Base-by-base conservation (phyloP, 331 rosid genomes). In the Phaseolus coccineus region DNA sequence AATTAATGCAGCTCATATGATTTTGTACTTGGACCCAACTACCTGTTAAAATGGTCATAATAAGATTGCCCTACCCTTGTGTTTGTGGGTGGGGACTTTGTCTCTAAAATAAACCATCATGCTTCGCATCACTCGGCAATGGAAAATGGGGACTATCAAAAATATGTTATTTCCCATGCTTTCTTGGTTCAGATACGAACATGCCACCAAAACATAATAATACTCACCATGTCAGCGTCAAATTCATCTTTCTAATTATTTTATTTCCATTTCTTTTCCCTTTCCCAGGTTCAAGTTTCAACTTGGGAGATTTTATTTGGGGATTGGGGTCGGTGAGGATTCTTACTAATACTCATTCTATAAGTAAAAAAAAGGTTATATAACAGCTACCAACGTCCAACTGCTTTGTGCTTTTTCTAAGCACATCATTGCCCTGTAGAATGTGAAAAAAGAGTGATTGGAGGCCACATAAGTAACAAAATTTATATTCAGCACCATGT, bases 401-500 rank as follows among this genome's bases (percentile, higher is more conserved):
- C 89, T 74, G 81, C 67, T 63, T 37, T 80, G 37, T 83, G 82
- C 69, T 86, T 83, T 77, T 69, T 59, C 28, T 3, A 55, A 63
- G 77, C 73, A 74, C 87, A 77, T 86, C 47, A 86, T 73, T 53
- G 40, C 76, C 75, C 48, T 80, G 66, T 61, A 73, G 74, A 80
- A 83, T 83, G 69, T 78, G 69, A 63, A 62, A 71, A 31, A 79
- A 73, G 70, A 37, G 64, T 65, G 55, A 52, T 76, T 58, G 66
- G 52, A 78, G 44, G 28, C 13, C 79, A 57, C 76, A 79, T 77
- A 80, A 76, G 74, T 83, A 83, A 86, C 83, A 80, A 86, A 83
- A 76, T 61, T 66, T 69, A 55, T 83, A 77, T 86, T 77, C 79
- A 73, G 61, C 73, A 68, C 83, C 87, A 83, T 80, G 85, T 83